Base-by-base conservation (phyloP, 2,329 filamentous ascomycete genomes). In the Monosporascus sp. region DNA sequence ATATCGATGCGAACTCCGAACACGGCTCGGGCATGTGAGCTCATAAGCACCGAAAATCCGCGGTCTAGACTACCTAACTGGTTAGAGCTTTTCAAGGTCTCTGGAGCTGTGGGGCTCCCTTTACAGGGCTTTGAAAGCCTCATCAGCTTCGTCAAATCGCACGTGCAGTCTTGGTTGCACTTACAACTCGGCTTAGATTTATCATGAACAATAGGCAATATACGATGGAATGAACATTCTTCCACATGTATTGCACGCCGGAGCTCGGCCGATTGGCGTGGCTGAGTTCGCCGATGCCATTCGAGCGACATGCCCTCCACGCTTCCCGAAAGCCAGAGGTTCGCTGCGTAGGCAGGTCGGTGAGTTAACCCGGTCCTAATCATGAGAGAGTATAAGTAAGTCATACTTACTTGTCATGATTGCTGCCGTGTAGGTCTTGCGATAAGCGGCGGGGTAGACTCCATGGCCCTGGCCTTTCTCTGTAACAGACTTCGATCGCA, bases 391-490 rank as follows among this genome's bases (percentile, higher is more conserved):
- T 35, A 14, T 35, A 35, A 35, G 11, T 14, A 35, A 35, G 31
- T 14, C 31, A 35, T 35, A 14, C 31, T 35, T 35, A 35, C 31
- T 31, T 35, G 31, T 9, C 31, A 11, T 35, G 9, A 18, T n/a
- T n/a, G 14, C 7, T 8, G 22, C 41, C 14, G 11, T 18, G 24
- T 53, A 89, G 87, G 80, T 51, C 74, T 97, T 54, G 94, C 92
- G 17, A 77, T 97, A 56, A 97, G 92, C 65, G 94, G 94, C 24
- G 94, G 94, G 7, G 89, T 94, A 39, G 94, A 99, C 70, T 97
- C 93, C n/a, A 99, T 97, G 92, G 93, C 93, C 27, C 77, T 99
- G 55, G 90, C 91, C 52, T 85, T 77, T 55, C 79, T 97, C 37
- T 89, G 88, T 66, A 78, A 77, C 48, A 70, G 74, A 46, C 62